Evolutionary conservation across 192 early-diverging fungal species (phyloP).

Genomic region (Thoreauomyces humboldtii): DNA sequence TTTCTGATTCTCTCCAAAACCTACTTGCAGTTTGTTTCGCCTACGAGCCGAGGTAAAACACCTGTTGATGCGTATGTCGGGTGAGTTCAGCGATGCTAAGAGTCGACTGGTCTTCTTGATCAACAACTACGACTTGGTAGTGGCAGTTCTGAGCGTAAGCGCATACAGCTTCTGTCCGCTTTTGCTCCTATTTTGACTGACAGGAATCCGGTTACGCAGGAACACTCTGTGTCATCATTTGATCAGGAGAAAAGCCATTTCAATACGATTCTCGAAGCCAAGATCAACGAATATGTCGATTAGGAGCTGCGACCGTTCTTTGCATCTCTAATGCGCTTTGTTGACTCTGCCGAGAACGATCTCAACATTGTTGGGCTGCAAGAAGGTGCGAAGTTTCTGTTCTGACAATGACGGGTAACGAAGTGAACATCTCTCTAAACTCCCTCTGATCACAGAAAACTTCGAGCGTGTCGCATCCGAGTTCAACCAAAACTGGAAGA

Average conservation of each 20-base stretch:
- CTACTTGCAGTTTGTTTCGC: constrained; percentile 57
- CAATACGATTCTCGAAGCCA: constrained; percentile 54
- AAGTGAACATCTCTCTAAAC: neutral
- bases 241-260: constrained; percentile 57
- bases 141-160: constrained; percentile 71
- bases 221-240: constrained; percentile 44
- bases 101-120: constrained; percentile 79
- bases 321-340: constrained; percentile 77
- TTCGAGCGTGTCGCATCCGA: constrained; percentile 66
- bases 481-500: constrained; percentile 82
- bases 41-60: constrained; percentile 74
- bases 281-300: constrained; percentile 82
- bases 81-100: constrained; percentile 66
- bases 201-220: constrained; percentile 20
- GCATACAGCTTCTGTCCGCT: neutral
- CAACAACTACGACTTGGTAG: constrained; percentile 91
- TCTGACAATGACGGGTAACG: neutral
- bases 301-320: constrained; percentile 81
- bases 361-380: constrained; percentile 55
- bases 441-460: constrained; percentile 34
- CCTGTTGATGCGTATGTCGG: constrained; percentile 72
- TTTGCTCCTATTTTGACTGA: too few species aligned
- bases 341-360: constrained; percentile 66
- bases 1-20: too few species aligned
- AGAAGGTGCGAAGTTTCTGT: constrained; percentile 20